These are phyloP conservation scores for Coemansia sp. DNA, from an alignment of 192 early-diverging fungal species.

Conservation along the genomic window DNA sequence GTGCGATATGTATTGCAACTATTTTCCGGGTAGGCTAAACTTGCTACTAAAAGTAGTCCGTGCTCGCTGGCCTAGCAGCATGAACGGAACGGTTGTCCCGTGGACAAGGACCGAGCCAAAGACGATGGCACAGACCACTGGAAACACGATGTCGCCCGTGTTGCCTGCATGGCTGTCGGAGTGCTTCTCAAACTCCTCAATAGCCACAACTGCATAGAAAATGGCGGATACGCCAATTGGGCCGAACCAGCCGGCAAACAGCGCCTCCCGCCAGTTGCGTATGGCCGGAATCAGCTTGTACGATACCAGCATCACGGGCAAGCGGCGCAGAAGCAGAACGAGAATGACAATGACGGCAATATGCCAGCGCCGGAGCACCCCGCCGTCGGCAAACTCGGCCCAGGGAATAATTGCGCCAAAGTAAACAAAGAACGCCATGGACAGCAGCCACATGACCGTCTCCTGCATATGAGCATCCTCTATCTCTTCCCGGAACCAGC, in stretches of 20 bases:
- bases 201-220: conserved; percentile 52
- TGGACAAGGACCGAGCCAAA: conserved; percentile 78
- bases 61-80: conserved; percentile 56
- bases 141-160: conserved; percentile 26
- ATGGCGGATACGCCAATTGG: conserved; percentile 71
- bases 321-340: conserved; percentile 64
- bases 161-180: conserved; percentile 12
- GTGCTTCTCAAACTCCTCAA: conserved; percentile 28
- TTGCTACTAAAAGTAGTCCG: conserved; percentile 30
- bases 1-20: too few species aligned
- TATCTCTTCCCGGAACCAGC: conserved; percentile 81
- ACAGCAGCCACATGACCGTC: conserved; percentile 81
- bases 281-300: conserved; percentile 65
- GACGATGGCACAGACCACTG: conserved; percentile 68
- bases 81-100: conserved; percentile 71
- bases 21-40: too few species aligned
- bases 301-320: conserved; percentile 62
- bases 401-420: conserved; percentile 77
- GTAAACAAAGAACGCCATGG: conserved; percentile 84
- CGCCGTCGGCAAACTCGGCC: conserved; percentile 48
- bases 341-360: conserved; percentile 56
- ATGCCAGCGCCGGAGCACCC: conserved; percentile 57
- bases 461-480: conserved; percentile 83
- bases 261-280: conserved; percentile 63
- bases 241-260: conserved; percentile 89